Percentiles rank a stretch among this genome's conserved stretches.
These are phyloP conservation scores for Pugionium cornutum DNA, from an alignment of 345 rosid genomes.

Conservation along the genomic window DNA sequence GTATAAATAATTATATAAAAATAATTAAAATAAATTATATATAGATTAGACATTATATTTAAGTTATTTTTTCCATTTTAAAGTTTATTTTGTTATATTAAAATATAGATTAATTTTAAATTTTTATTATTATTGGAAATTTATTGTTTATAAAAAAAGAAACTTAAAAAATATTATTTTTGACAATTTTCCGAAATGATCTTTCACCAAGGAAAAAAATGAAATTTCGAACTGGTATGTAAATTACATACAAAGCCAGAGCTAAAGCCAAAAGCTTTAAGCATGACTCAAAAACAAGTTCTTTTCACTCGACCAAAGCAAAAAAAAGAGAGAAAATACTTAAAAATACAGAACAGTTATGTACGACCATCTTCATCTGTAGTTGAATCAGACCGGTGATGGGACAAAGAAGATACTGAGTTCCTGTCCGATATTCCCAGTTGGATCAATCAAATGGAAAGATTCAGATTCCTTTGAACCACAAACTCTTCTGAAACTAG, in stretches of 20 bases:
- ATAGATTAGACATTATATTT: no score
- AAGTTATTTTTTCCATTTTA: no score
- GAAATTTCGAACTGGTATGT: slow-evolving; percentile 21
- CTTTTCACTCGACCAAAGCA: not conserved
- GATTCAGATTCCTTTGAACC: slow-evolving; percentile 59
- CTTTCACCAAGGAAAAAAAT: slow-evolving; percentile 15
- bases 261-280: slow-evolving; percentile 29
- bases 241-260: slow-evolving; percentile 35
- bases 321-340: slow-evolving; percentile 1
- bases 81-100: no score
- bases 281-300: slow-evolving; percentile 33
- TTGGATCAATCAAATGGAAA: slow-evolving; percentile 73
- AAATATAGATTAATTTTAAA: no score
- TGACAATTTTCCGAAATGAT: not conserved
- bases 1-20: no score
- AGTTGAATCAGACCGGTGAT: slow-evolving; percentile 27
- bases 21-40: no score
- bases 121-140: no score
- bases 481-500: slow-evolving; percentile 52
- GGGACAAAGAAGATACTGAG: slow-evolving; percentile 66
- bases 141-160: no score
- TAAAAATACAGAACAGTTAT: slow-evolving; percentile 19
- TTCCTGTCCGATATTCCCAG: slow-evolving; percentile 70
- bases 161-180: no score
- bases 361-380: slow-evolving; percentile 8